phyloP scores from a whole-genome alignment of 257 asterid genomes.

The Lycium ferocissimum region DNA sequence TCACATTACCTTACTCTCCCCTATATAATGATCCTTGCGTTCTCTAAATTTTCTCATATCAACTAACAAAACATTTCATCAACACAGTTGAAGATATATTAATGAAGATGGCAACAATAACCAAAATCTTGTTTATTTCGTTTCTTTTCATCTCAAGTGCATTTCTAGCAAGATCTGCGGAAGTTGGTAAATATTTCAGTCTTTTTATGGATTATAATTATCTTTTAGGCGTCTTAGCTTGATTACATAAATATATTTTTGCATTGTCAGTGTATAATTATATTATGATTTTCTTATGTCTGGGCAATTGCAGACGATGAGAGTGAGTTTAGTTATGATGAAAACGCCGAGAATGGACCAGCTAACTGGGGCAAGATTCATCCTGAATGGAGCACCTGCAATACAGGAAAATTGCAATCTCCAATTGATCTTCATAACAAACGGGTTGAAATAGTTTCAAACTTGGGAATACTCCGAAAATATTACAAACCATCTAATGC shows the following conservation, averaged over 20 bases:
- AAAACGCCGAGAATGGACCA: constrained; percentile 59
- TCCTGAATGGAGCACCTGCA: constrained; percentile 68
- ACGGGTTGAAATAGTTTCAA: constrained; percentile 57
- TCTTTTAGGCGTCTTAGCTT: too few species aligned
- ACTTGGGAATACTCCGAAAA: constrained; percentile 52
- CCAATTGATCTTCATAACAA: constrained; percentile 65
- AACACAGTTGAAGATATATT: background rate
- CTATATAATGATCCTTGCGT: background rate
- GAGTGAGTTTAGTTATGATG: constrained; percentile 63
- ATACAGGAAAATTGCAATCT: constrained; percentile 64
- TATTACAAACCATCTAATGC: constrained; percentile 55
- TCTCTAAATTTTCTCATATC: background rate
- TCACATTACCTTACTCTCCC: background rate
- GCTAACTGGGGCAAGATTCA: constrained; percentile 65
- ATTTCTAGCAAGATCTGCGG: constrained; percentile 46
- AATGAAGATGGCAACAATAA: background rate
- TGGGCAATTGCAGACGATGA: constrained; percentile 56
- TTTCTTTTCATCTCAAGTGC: constrained; percentile 20
- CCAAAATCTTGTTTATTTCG: background rate
- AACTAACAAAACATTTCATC: background rate
- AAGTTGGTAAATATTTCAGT: constrained; percentile 47
- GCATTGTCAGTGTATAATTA: background rate
- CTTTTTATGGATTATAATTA: too few species aligned
- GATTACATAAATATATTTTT: too few species aligned
- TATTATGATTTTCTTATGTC: background rate